Evolutionary conservation across 257 asterid species (phyloP), one percentile per base, ranked within the genome.

Genomic region (Salvia miltiorrhiza): DNA sequence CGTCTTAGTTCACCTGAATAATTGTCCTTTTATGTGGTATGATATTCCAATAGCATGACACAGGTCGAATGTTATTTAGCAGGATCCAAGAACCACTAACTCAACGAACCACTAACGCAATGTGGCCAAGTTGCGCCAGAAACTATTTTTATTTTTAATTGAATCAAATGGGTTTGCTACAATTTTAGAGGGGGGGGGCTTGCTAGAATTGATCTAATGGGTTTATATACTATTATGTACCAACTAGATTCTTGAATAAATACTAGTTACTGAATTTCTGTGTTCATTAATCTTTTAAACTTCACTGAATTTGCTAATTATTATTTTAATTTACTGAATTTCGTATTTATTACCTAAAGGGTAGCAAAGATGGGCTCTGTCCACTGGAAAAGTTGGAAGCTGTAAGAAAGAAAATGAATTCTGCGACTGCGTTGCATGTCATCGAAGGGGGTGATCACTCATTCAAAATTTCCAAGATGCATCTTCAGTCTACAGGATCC

Each of bases 381-480:
- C 87, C 97, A 32, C 77, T 88, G 41, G 76, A 76, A 56, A 76
- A 81, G 76, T 73, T 92, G 85, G 90, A 90, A 55, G 79, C 75
- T 76, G 91, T 76, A 49, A 84, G 88, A 74, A 77, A 82, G 83
- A 88, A 85, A 80, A 88, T 92, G 91, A 80, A 52, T 26, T 75
- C 80, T 9, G 32, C 2, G 26, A 81, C 69, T 47, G 84, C 66
- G 62, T 63, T 90, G 79, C 86, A 87, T 67, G 98, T 90, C 63
- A 78, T 92, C 56, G 87, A 90, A 49, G 97, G 97, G 28, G 97
- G 96, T 14, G 98, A 92, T 71, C 98, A 90, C 83, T 92, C 95
- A 16, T 88, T 90, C 81, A 88, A 92, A 81, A 78, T 92, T 67
- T 82, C 72, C 1, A 90, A 86, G 83, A 92, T 80, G 81, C 88